Evolutionary conservation across 768 basidiomycete genomes (phyloP).

Genomic region (Cytidiella melzeri): DNA sequence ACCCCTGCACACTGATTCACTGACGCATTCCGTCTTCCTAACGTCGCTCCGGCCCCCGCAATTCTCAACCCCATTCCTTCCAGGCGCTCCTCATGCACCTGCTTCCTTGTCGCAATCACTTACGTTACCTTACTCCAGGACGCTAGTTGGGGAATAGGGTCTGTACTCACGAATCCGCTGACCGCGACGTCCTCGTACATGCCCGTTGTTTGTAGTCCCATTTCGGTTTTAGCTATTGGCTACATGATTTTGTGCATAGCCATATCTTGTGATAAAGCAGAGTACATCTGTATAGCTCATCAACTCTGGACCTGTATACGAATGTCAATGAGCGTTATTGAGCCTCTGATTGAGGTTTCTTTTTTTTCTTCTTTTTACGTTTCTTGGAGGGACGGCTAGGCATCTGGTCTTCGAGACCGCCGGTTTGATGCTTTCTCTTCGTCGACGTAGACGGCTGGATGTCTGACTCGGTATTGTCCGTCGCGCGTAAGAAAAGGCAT

Average conservation of each 20-base stretch:
- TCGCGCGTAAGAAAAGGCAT: slow-evolving; percentile 67
- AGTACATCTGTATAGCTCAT: neutral
- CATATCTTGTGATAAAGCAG: neutral
- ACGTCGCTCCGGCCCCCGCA: slow-evolving; percentile 5
- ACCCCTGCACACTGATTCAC: slow-evolving; percentile 31
- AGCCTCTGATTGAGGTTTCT: neutral
- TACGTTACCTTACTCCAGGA: slow-evolving; percentile 7
- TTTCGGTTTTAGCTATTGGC: neutral
- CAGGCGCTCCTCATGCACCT: neutral
- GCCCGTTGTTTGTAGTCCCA: neutral
- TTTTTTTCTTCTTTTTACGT: slow-evolving; percentile 26
- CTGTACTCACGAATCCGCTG: slow-evolving; percentile 10
- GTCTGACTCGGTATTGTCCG: slow-evolving; percentile 2
- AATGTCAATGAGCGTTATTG: neutral
- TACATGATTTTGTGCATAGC: neutral
- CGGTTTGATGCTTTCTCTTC: slow-evolving; percentile 14
- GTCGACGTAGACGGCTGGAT: neutral
- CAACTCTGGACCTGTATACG: neutral
- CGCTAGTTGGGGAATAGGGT: slow-evolving; percentile 2
- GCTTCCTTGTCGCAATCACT: slow-evolving; percentile 1
- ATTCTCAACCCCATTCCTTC: slow-evolving; percentile 3
- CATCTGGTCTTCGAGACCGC: neutral
- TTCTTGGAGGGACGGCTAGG: neutral
- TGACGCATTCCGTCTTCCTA: slow-evolving; percentile 8
- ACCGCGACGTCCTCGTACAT: neutral